Percentiles rank a stretch among this genome's conserved stretches.
These are phyloP conservation scores for Rhizoclosmatium sp. DNA, from an alignment of 192 early-diverging fungal species.

Conservation along the genomic window DNA sequence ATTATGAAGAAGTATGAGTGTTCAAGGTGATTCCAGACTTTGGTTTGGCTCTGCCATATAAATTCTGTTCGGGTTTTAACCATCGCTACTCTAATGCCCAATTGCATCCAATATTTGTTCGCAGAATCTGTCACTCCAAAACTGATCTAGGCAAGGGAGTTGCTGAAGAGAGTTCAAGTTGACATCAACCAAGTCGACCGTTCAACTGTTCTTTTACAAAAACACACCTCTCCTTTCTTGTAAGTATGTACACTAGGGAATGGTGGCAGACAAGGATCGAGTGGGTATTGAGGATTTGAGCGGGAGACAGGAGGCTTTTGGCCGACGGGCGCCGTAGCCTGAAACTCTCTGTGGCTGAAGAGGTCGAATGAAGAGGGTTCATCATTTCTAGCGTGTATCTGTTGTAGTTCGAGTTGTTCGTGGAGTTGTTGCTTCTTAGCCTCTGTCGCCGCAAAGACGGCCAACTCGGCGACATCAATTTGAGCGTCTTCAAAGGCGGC, in stretches of 20 bases:
- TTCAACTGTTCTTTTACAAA: not conserved
- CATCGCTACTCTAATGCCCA: too few species aligned
- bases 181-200: too few species aligned
- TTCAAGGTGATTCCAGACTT: not conserved
- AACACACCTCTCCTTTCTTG: slow-evolving; percentile 31
- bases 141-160: too few species aligned
- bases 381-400: too few species aligned
- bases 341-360: not conserved
- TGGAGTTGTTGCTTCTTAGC: not conserved
- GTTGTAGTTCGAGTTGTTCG: not conserved
- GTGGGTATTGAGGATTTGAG: slow-evolving; percentile 2
- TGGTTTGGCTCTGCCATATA: not conserved
- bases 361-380: too few species aligned
- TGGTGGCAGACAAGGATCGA: slow-evolving; percentile 18
- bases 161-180: too few species aligned
- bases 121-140: too few species aligned
- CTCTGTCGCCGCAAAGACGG: not conserved
- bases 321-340: not conserved
- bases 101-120: too few species aligned
- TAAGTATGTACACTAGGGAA: slow-evolving; percentile 41
- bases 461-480: not conserved
- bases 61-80: not conserved
- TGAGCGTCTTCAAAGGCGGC: not conserved
- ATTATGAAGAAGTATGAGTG: not conserved
- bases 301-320: not conserved